Percentiles rank a stretch among this genome's conserved stretches.
Conservation (phyloP, 2,329 filamentous ascomycete species). For the Scytalidium lignicola region DNA sequence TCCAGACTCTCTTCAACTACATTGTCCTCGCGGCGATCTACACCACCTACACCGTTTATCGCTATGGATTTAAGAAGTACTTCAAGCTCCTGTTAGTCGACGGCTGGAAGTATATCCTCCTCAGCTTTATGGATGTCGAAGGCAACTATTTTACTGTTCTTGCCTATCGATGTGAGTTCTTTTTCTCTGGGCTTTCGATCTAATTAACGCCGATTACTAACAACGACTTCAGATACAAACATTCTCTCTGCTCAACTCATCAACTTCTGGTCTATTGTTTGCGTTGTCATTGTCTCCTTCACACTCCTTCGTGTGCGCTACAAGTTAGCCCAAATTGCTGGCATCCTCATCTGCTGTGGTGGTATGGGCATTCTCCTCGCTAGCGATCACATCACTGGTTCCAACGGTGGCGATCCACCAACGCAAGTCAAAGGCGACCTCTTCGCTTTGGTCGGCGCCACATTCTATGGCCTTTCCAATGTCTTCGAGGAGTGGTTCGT, state of each 20-base stretch:
- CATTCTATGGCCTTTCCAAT: constrained; percentile 86
- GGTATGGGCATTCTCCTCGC: constrained; percentile 83
- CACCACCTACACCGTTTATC: constrained; percentile 71
- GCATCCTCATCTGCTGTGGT: constrained; percentile 86
- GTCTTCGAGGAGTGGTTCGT: constrained; percentile 94
- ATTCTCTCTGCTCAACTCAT: constrained; percentile 90
- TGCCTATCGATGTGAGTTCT: constrained; percentile 62
- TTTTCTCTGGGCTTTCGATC: not conserved
- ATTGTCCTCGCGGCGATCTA: constrained; percentile 78
- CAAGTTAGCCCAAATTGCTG: constrained; percentile 75
- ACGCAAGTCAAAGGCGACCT: constrained; percentile 86
- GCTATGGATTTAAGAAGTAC: constrained; percentile 72
- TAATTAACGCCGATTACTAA: not conserved
- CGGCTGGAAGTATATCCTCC: constrained; percentile 91
- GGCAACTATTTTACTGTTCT: constrained; percentile 98
- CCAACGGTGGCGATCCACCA: constrained; percentile 61
- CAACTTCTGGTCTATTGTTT: constrained; percentile 97
- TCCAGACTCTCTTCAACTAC: constrained; percentile 96
- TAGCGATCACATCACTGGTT: constrained; percentile 77
- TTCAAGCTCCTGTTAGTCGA: constrained; percentile 57
- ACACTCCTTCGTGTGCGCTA: constrained; percentile 82
- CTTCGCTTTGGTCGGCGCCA: constrained; percentile 83
- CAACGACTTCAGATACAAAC: constrained; percentile 60
- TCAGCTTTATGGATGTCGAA: constrained; percentile 89
- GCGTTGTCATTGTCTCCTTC: constrained; percentile 83